These are phyloP conservation scores for Ophiosphaerella herpotricha DNA, from an alignment of 2,329 filamentous ascomycete species.

Conservation along the genomic window DNA sequence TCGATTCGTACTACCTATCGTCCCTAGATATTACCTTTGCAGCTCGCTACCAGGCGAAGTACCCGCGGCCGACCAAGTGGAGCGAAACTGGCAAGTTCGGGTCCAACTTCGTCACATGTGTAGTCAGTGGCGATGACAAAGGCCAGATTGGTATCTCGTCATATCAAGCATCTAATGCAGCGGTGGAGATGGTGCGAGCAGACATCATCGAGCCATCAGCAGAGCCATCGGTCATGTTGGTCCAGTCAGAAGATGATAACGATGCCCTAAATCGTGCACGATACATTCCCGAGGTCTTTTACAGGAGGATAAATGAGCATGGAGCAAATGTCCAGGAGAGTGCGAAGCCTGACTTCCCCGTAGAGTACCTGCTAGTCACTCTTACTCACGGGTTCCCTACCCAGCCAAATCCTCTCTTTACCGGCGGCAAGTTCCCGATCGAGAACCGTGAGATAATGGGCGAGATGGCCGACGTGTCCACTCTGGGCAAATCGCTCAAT, in stretches of 20 bases:
- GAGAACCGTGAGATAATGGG: slow-evolving; percentile 90
- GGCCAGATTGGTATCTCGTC: slow-evolving; percentile 87
- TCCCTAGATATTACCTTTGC: slow-evolving; percentile 92
- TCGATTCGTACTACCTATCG: slow-evolving; percentile 91
- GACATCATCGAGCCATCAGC: slow-evolving; percentile 95
- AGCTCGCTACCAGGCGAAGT: slow-evolving; percentile 81
- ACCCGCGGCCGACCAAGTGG: slow-evolving; percentile 94
- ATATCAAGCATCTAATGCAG: slow-evolving; percentile 94
- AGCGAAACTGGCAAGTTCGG: slow-evolving; percentile 93
- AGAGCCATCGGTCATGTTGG: slow-evolving; percentile 91
- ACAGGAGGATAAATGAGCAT: slow-evolving; percentile 93
- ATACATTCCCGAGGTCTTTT: slow-evolving; percentile 98
- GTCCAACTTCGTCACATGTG: slow-evolving; percentile 95
- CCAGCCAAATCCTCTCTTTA: slow-evolving; percentile 76
- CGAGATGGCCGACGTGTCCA: slow-evolving; percentile 77
- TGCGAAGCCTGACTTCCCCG: slow-evolving; percentile 92
- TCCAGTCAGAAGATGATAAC: slow-evolving; percentile 88
- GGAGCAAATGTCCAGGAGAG: slow-evolving; percentile 96
- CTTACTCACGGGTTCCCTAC: slow-evolving; percentile 95
- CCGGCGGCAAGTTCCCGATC: slow-evolving; percentile 74
- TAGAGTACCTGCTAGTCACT: slow-evolving; percentile 94
- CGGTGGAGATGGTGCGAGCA: slow-evolving; percentile 94
- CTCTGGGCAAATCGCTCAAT: slow-evolving; percentile 70
- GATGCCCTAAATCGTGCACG: slow-evolving; percentile 70
- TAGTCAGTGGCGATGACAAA: slow-evolving; percentile 89